Conservation (phyloP, 441 rosid species). For the Dalechampia spathulata region DNA sequence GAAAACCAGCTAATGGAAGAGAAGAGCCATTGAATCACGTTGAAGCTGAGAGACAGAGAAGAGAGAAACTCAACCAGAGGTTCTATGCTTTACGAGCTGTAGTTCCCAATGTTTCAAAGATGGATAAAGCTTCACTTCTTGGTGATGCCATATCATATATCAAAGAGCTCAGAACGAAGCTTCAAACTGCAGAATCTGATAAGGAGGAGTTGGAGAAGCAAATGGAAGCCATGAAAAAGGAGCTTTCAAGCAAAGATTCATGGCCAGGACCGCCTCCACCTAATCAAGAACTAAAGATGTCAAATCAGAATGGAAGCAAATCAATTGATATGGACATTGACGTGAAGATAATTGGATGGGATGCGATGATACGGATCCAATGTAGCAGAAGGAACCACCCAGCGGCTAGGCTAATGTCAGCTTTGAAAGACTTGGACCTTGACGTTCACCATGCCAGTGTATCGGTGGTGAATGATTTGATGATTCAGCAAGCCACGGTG, state of each 20-base stretch:
- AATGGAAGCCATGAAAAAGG: conserved; percentile 49
- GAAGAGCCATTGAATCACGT: conserved; percentile 98
- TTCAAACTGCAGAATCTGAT: conserved; percentile 49
- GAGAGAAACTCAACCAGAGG: conserved; percentile 93
- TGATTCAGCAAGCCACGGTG: conserved; percentile 97
- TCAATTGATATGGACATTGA: conserved; percentile 72
- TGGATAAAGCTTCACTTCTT: conserved; percentile 94
- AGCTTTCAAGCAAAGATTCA: conserved; percentile 33
- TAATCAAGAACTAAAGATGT: conserved; percentile 38
- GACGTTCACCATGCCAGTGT: conserved; percentile 93
- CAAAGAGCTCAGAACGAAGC: conserved; percentile 69
- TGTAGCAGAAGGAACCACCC: conserved; percentile 86
- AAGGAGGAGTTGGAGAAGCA: conserved; percentile 68
- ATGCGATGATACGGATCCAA: conserved; percentile 85
- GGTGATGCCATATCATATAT: conserved; percentile 93
- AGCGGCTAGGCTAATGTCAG: conserved; percentile 84
- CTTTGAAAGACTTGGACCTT: conserved; percentile 78
- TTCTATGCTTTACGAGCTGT: conserved; percentile 90
- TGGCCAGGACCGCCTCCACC: conserved; percentile 24
- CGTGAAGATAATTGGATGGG: conserved; percentile 88
- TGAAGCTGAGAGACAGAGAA: conserved; percentile 97
- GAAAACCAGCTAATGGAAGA: conserved; percentile 93
- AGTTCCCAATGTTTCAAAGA: conserved; percentile 96
- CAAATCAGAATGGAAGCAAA: conserved; percentile 28
- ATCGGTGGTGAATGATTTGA: conserved; percentile 86